These are phyloP conservation scores for Dipsacomyces acuminosporus DNA, from an alignment of 371 early-diverging fungal genomes.

Conservation along the genomic window DNA sequence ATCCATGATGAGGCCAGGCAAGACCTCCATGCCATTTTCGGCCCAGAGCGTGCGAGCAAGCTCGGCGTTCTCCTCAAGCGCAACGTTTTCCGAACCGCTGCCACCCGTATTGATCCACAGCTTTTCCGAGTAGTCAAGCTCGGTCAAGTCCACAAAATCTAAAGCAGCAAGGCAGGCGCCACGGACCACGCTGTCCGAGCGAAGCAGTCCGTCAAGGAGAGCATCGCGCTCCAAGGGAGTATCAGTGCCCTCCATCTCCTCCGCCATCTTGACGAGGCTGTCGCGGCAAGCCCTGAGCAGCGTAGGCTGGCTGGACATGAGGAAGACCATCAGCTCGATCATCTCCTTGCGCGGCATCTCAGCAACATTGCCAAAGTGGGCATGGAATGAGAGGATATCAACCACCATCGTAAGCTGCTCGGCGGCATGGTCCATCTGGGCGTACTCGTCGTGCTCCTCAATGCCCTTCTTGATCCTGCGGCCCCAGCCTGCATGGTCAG, in stretches of 20 bases:
- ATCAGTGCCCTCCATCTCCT: constrained; percentile 60
- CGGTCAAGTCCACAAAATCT: constrained; percentile 64
- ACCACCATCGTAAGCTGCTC: constrained; percentile 74
- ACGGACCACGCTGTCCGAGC: constrained; percentile 71
- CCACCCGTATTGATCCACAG: constrained; percentile 72
- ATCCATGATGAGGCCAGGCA: constrained; percentile 10
- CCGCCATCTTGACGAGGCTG: constrained; percentile 61
- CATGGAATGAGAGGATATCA: constrained; percentile 69
- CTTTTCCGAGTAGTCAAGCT: constrained; percentile 56
- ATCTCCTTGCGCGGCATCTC: constrained; percentile 70
- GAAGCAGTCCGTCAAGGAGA: constrained; percentile 68
- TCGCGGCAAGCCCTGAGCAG: constrained; percentile 58
- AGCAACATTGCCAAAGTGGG: constrained; percentile 52
- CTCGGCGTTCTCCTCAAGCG: constrained; percentile 52
- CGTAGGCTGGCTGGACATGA: constrained; percentile 66
- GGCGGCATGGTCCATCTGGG: constrained; percentile 53
- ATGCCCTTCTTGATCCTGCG: constrained; percentile 7
- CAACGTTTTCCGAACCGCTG: constrained; percentile 48
- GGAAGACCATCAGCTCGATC: constrained; percentile 60
- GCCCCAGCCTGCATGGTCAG: constrained; percentile 60
- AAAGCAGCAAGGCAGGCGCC: constrained; percentile 72
- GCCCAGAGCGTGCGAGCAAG: constrained; percentile 76
- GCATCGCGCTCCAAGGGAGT: constrained; percentile 55
- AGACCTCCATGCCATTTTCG: constrained; percentile 54
- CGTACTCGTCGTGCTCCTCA: constrained; percentile 52